A percentile compares a stretch with the other conserved stretches of the same genome.
phyloP scores from a whole-genome alignment of 2,329 filamentous ascomycete species.

The Phoma herbarum region DNA sequence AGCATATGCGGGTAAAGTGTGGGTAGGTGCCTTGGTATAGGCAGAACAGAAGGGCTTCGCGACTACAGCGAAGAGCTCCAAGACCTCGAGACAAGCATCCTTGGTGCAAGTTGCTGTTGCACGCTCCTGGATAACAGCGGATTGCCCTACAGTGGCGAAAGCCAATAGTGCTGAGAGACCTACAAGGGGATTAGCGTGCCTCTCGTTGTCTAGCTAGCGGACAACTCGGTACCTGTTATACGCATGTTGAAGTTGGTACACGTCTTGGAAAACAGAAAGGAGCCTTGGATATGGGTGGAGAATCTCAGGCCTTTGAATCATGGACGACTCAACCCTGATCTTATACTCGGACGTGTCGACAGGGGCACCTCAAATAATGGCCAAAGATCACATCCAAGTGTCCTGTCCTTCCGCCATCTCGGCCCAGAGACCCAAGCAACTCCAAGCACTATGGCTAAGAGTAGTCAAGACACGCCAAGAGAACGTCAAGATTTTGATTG shows the following conservation, averaged over 20 bases:
- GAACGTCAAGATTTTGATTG: conserved; percentile 16
- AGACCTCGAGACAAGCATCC: conserved; percentile 21
- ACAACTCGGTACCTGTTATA: conserved; percentile 6
- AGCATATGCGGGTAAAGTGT: conserved; percentile 24
- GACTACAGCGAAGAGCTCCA: conserved; percentile 18
- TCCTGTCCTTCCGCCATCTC: conserved; percentile 8
- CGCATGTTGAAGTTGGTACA: conserved; percentile 5
- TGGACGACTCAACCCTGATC: neutral
- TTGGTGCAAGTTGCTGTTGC: conserved; percentile 19
- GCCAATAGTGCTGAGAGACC: conserved; percentile 18
- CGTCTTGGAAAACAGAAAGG: neutral
- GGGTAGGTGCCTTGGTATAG: conserved; percentile 18
- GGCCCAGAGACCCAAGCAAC: conserved; percentile 24
- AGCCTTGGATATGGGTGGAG: neutral
- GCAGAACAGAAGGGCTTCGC: conserved; percentile 25
- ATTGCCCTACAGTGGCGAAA: conserved; percentile 21
- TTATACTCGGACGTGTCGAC: conserved; percentile 15
- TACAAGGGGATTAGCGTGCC: neutral
- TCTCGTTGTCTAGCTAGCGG: too few relatives aligned
- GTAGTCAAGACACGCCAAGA: conserved; percentile 25
- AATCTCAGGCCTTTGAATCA: neutral
- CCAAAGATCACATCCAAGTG: conserved; percentile 1
- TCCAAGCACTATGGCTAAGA: conserved; percentile 34
- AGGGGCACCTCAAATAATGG: neutral
- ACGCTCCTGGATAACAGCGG: conserved; percentile 19